Evolutionary conservation across 1,284 basidiomycete species (phyloP).

Genomic region (Leccinum ponderosum): DNA sequence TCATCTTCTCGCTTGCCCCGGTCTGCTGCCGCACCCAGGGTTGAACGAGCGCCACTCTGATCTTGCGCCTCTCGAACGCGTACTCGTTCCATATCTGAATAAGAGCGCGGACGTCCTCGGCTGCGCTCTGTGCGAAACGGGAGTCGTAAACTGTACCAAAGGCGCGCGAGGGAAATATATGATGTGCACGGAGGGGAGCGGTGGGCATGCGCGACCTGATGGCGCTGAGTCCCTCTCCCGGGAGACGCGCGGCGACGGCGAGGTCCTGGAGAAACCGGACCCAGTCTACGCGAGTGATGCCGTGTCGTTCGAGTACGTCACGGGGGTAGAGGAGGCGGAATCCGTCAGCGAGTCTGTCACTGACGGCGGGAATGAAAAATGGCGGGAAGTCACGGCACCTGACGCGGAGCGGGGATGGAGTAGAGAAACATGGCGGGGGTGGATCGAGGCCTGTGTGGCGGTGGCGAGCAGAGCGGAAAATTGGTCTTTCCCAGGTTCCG

Average conservation of each 20-base stretch:
- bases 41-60: conserved; percentile 16
- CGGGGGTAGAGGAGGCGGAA: conserved; percentile 31
- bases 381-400: conserved; percentile 28
- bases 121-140: conserved; percentile 19
- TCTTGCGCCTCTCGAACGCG: conserved; percentile 33
- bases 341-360: conserved; percentile 23
- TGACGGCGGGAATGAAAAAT: conserved; percentile 29
- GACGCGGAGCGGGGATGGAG: conserved; percentile 27
- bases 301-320: conserved; percentile 26
- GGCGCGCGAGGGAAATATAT: conserved; percentile 15
- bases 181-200: conserved; percentile 12
- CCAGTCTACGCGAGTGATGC: conserved; percentile 30
- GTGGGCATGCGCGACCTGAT: conserved; percentile 23
- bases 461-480: conserved; percentile 4
- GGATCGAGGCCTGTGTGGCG: conserved; percentile 22
- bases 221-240: conserved; percentile 22
- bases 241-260: conserved; percentile 27
- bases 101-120: conserved; percentile 30
- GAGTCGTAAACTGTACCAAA: conserved; percentile 26
- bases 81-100: conserved; percentile 34
- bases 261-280: conserved; percentile 31
- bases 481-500: no score
- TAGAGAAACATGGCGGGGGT: conserved; percentile 35
- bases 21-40: neutral
- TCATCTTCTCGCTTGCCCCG: conserved; percentile 1